phyloP scores from a whole-genome alignment of 495 filamentous ascomycete genomes.

The Neohortaea acidophila region DNA sequence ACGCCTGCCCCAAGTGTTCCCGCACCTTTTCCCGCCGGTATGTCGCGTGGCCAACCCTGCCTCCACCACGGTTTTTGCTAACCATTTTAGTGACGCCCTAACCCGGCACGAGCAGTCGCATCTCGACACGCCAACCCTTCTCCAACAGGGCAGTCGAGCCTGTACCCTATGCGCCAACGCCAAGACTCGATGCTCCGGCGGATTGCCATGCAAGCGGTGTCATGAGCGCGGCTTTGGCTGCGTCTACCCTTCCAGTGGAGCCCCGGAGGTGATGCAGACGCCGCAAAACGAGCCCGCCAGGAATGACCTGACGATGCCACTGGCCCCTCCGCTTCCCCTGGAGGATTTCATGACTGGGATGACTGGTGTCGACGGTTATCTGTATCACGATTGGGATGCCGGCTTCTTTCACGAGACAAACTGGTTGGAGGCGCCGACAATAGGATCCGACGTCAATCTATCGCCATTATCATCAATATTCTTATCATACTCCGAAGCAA shows the following conservation, averaged over 20 bases:
- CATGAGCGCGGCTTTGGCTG: slow-evolving; percentile 37
- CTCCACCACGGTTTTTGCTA: too few species aligned
- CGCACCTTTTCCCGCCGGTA: slow-evolving; percentile 11
- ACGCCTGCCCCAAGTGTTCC: slow-evolving; percentile 6
- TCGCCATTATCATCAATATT: too few species aligned
- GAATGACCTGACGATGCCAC: too few species aligned
- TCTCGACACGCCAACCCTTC: slow-evolving; percentile 21
- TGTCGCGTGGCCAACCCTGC: not conserved
- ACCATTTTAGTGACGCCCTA: slow-evolving; percentile 35
- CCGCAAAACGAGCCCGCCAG: too few species aligned
- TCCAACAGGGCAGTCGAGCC: slow-evolving; percentile 32
- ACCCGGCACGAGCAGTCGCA: slow-evolving; percentile 42
- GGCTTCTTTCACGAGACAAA: too few species aligned
- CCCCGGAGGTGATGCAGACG: slow-evolving; percentile 11
- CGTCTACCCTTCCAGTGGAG: slow-evolving; percentile 28
- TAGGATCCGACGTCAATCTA: too few species aligned
- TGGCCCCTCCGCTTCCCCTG: too few species aligned
- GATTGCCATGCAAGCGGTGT: slow-evolving; percentile 38
- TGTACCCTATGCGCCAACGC: slow-evolving; percentile 42
- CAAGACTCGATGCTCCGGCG: slow-evolving; percentile 42
- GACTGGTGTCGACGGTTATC: too few species aligned
- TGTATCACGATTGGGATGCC: too few species aligned
- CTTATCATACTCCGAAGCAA: too few species aligned
- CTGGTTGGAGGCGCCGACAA: too few species aligned
- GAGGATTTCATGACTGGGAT: too few species aligned